Evolutionary conservation across 2,329 filamentous ascomycete genomes (phyloP), one percentile per base, ranked within the genome.

Genomic region (Chaetomiaceae sp.): DNA sequence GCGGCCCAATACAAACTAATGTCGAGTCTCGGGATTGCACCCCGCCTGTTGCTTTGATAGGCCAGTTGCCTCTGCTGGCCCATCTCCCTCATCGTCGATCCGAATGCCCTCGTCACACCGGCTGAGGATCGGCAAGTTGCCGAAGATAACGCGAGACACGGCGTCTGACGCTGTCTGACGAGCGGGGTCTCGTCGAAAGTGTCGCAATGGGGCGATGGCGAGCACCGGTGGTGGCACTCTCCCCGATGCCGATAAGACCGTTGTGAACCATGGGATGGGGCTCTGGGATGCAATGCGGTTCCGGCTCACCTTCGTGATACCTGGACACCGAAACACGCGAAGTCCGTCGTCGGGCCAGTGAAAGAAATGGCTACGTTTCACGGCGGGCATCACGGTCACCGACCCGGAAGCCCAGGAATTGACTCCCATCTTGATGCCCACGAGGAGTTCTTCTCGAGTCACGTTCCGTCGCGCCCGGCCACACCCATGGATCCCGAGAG

Each of bases 341-440:
- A 22, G n/a, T 19, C 27, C 9, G 31, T 3, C 15, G n/a, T 31
- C 27, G 19, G 27, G 17, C 34, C 36, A 25, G 12, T 25, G 11
- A 22, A 29, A 40, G 56, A 23, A 25, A 64, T 64, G 63, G 61
- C 61, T 48, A 59, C 59, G n/a, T 45, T 27, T 15, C 62, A 63
- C 37, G 47, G 29, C 22, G 49, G 36, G 15, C 37, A 38, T 8
- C 53, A 56, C 11, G 33, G 20, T 14, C 47, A 51, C 23, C 51
- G 34, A 3, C 31, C 36, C 4, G 29, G 37, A 1, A 54, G 42
- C 17, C 39, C 15, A 8, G 51, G 19, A 11, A 15, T 15, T 0
- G 49, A 55, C 3, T 53, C 52, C 8, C 51, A 48, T 7, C 17
- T 31, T n/a, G 53, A 39, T 15, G 20, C 22, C 11, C 57, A 50